Base-by-base conservation (phyloP, 2,329 filamentous ascomycete genomes). In the Ilyonectria mors-panacis region DNA sequence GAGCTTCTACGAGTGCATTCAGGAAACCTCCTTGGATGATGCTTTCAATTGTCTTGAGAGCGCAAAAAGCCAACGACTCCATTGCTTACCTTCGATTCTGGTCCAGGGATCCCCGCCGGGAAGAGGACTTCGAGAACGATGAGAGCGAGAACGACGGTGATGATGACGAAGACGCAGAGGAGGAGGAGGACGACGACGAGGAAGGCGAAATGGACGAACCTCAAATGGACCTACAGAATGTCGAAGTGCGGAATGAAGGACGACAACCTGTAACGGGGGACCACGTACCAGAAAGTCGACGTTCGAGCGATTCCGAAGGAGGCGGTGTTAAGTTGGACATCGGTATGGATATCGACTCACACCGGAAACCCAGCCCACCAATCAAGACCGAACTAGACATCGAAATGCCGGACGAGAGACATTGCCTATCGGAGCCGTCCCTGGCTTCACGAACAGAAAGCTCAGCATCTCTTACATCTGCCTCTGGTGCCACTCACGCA, bases 51-150 rank as follows among this genome's bases (percentile, higher is more conserved):
- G 92, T 74, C 81, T 97, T 35, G 94, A 97, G 79, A 92, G 92
- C 71, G 94, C 94, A 23, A 97, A 97, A 97, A 78, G 92, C 92
- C 30, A 97, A 97, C 74, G 93, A 97, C 78, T 97, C 94, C 2
- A 96, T 97, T 75, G 94, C 94, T 2, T 97, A 97, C 75, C 85
- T 97, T 66, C 92, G 94, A 19, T 97, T 97, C 78, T 93, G 91
- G 88, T 95, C 93, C 75, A 88, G 93, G 59, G 92, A 96, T 77
- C 93, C 93, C 19, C 86, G 91, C 33, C 83, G 87, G 63, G 86
- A 85, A 30, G 86, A 87, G 61, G 85, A 88, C 57, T 81, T 85
- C 12, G 78, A 82, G 45, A 78, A 79, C 19, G 80, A 84, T 10
- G 79, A 81, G 12, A 81, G 80, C 9, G 78, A 81, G 78, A 69